These are phyloP conservation scores for Ceratobasidium sp. DNA, from an alignment of 1,284 basidiomycete genomes.

Conservation along the genomic window DNA sequence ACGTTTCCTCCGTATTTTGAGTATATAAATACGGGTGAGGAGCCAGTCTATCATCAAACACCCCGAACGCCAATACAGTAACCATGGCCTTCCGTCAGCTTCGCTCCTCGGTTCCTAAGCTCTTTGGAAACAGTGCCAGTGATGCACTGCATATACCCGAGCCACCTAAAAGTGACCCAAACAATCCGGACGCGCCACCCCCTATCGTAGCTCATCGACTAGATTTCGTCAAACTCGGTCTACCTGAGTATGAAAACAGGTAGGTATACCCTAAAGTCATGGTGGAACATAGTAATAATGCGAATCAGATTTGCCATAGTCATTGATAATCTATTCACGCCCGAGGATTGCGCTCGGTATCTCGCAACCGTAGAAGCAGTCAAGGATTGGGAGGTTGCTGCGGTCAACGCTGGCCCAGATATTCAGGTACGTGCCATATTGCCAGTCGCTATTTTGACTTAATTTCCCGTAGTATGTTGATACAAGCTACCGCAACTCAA, in stretches of 20 bases:
- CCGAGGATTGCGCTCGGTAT: slow-evolving; percentile 36
- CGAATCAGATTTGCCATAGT: slow-evolving; percentile 33
- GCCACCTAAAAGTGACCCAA: slow-evolving; percentile 22
- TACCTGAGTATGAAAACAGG: slow-evolving; percentile 32
- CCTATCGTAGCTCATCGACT: slow-evolving; percentile 35
- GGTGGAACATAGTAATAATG: not conserved
- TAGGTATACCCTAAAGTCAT: not conserved
- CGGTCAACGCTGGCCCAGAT: slow-evolving; percentile 14
- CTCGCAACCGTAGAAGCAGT: slow-evolving; percentile 32
- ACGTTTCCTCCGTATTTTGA: not conserved
- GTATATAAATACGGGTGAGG: slow-evolving; percentile 2
- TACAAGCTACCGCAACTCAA: slow-evolving; percentile 36
- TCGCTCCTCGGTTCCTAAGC: not conserved
- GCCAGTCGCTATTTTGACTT: not conserved
- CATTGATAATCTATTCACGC: slow-evolving; percentile 38
- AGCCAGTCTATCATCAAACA: not conserved
- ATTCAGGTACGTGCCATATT: not conserved
- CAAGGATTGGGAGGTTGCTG: slow-evolving; percentile 22
- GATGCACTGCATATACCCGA: slow-evolving; percentile 28
- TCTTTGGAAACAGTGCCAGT: not conserved
- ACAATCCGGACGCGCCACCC: slow-evolving; percentile 30
- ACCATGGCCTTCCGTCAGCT: slow-evolving; percentile 2
- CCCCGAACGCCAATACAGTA: not conserved
- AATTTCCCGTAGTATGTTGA: slow-evolving; percentile 7
- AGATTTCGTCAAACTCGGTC: slow-evolving; percentile 31